Conservation (phyloP, 345 rosid genomes). For the Clausena lansium region DNA sequence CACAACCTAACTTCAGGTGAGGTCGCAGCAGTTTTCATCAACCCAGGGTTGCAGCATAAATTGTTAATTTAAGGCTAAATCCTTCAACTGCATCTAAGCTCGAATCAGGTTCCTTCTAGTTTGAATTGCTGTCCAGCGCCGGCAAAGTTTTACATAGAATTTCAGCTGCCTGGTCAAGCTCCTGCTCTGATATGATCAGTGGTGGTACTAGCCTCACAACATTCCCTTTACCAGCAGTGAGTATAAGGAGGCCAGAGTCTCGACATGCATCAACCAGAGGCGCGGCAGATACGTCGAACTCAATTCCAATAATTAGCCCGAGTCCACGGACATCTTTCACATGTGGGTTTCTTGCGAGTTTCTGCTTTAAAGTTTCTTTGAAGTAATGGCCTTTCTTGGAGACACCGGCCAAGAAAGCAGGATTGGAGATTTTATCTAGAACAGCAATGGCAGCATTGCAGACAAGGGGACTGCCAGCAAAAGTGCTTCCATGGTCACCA, state of each 20-base stretch:
- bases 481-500: conserved; percentile 94
- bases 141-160: conserved; percentile 38
- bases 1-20: not conserved
- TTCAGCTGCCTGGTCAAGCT: conserved; percentile 61
- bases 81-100: not conserved
- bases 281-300: conserved; percentile 61
- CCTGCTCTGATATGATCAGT: conserved; percentile 70
- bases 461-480: conserved; percentile 80
- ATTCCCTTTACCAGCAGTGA: conserved; percentile 86
- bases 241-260: conserved; percentile 61
- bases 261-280: conserved; percentile 76
- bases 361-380: conserved; percentile 50
- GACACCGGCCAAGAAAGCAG: conserved; percentile 70
- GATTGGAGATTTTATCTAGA: conserved; percentile 67
- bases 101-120: not conserved
- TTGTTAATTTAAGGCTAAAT: not conserved
- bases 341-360: conserved; percentile 60
- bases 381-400: conserved; percentile 63
- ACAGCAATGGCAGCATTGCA: conserved; percentile 68
- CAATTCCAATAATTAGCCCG: conserved; percentile 84
- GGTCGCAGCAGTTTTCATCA: not conserved
- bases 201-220: conserved; percentile 89
- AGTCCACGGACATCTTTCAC: conserved; percentile 83
- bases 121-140: conserved; percentile 13
- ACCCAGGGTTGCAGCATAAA: not conserved